Base-by-base conservation (phyloP, 2,329 filamentous ascomycete genomes). In the Achaetomium macrosporum region DNA sequence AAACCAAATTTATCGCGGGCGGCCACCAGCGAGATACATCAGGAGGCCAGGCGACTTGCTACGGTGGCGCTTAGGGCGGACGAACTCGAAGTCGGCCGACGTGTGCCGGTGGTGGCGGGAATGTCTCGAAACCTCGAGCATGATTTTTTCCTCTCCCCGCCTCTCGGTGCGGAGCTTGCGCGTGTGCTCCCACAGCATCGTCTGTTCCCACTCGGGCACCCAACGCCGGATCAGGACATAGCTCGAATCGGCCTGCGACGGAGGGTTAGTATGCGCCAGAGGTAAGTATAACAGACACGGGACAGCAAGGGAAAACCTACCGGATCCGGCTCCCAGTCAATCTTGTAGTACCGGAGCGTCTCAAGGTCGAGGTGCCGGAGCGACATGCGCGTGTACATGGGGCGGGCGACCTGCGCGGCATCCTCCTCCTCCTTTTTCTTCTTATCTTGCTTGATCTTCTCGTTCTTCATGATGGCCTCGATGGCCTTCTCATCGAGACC, bases 171-270 rank as follows among this genome's bases (percentile, higher is more conserved):
- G 82, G 57, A 88, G 66, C 41, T 76, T 71, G 56, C 76, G 76
- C 3, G 87, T 89, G 69, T 90, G 85, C 41, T 81, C 77, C 77
- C 87, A 91, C 45, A 90, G 77, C 52, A 82, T 73, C 54, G 88
- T 79, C 63, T 89, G 87, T 65, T 89, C 80, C 56, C 80, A 78
- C 60, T 89, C 83, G 4, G 81, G 79, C 47, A 90, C 82, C 81
- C 82, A 88, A 51, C 82, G 76, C 68, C 86, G 87, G 70, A 90
- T 86, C 54, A 91, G 69, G 51, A 90, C 73, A 61, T 82, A 90
- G 43, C 86, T 82, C 16, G 81, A 77, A 62, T 90, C 84, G 75
- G 83, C 59, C 35, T 40, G 10, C 12, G 29, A 39, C 29, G 31
- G 12, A n/a, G 7, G 41, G 25, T 42, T 30, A 30, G 16, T 12